Evolutionary conservation across 116 monocot species (phyloP).

Genomic region (Papilionanthe hybrid): DNA sequence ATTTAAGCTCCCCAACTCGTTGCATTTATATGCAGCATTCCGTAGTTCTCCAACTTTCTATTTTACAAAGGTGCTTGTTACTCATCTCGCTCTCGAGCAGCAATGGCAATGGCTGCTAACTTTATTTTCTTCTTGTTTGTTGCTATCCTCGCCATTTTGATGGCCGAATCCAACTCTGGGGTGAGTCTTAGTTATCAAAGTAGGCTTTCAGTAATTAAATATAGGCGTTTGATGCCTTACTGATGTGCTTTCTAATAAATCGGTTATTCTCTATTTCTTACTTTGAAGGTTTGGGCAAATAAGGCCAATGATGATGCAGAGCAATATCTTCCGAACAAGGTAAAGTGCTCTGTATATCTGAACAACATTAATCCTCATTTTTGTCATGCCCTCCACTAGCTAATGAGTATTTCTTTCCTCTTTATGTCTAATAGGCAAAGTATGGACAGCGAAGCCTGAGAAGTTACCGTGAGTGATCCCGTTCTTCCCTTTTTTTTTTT

Average conservation of each 20-base stretch:
- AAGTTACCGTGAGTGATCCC: slow-evolving; percentile 32
- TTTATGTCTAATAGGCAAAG: slow-evolving; percentile 12
- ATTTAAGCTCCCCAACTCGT: too few species aligned
- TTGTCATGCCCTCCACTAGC: neutral
- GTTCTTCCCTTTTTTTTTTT: neutral
- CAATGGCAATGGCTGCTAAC: slow-evolving; percentile 36
- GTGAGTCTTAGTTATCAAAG: slow-evolving; percentile 1
- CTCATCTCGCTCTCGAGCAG: neutral
- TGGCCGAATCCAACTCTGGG: slow-evolving; percentile 25
- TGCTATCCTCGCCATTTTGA: slow-evolving; percentile 19
- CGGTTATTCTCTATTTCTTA: neutral
- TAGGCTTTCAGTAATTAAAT: neutral
- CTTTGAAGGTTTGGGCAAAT: slow-evolving; percentile 15
- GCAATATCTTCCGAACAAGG: slow-evolving; percentile 16
- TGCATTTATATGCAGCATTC: neutral
- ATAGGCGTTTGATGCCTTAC: neutral
- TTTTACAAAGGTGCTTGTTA: neutral
- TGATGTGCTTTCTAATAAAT: neutral
- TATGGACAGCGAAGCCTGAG: slow-evolving; percentile 42
- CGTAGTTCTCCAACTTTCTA: neutral
- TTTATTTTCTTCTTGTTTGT: slow-evolving; percentile 23
- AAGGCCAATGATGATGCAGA: slow-evolving; percentile 1
- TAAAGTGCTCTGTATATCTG: neutral
- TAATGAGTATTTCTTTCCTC: neutral
- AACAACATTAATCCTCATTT: neutral